phyloP scores from a whole-genome alignment of 2,329 filamentous ascomycete species.

The Aureobasidium musti region DNA sequence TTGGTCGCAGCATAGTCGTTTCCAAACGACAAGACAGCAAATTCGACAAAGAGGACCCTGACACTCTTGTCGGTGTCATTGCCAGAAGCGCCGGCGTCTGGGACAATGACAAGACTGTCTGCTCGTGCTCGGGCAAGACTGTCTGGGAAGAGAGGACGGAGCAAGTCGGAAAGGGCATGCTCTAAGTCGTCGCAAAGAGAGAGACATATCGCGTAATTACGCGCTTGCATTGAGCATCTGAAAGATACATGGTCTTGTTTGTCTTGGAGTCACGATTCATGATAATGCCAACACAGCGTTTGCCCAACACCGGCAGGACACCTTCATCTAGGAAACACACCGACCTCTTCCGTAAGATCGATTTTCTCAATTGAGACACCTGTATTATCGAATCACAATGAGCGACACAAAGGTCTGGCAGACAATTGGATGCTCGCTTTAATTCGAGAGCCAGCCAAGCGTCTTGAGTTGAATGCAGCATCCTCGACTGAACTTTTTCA shows the following conservation, averaged over 20 bases:
- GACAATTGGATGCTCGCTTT: neutral
- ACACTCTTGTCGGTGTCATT: slow-evolving; percentile 90
- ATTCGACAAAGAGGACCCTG: slow-evolving; percentile 68
- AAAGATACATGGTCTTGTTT: neutral
- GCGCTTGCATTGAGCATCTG: neutral
- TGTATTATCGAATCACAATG: neutral
- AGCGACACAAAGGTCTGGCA: neutral
- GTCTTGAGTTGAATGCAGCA: neutral
- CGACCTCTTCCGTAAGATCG: neutral
- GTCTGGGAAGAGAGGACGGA: slow-evolving; percentile 96
- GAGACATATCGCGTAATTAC: neutral
- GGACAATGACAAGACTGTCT: slow-evolving; percentile 99
- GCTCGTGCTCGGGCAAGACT: slow-evolving; percentile 96
- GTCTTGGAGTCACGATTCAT: slow-evolving; percentile 17
- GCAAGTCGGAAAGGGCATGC: slow-evolving; percentile 85
- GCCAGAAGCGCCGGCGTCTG: slow-evolving; percentile 95
- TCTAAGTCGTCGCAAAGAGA: slow-evolving; percentile 54
- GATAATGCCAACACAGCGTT: slow-evolving; percentile 16
- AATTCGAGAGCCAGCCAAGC: slow-evolving; percentile 10
- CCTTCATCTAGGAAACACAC: neutral
- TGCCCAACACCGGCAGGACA: neutral
- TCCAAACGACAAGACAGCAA: slow-evolving; percentile 65
- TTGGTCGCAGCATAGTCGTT: slow-evolving; percentile 88
- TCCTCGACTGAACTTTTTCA: neutral
- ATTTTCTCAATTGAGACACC: neutral